These are phyloP conservation scores for Dothistroma pini DNA, from an alignment of 2,329 filamentous ascomycete species.

Conservation along the genomic window DNA sequence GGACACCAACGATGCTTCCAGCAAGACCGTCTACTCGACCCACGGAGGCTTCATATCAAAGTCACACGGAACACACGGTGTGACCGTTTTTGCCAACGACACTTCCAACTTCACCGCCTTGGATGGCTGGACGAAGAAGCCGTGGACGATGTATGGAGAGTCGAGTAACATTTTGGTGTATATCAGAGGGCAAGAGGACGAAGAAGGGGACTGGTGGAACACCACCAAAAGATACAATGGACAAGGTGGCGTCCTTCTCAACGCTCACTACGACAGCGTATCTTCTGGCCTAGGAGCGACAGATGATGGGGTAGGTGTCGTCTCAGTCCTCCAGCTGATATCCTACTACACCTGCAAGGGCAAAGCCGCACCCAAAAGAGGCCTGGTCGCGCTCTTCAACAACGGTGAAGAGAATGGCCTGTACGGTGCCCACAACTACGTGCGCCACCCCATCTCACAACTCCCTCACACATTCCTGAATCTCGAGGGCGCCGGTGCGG, in stretches of 20 bases:
- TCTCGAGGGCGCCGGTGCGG: conserved; percentile 89
- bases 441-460: conserved; percentile 73
- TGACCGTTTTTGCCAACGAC: conserved; percentile 72
- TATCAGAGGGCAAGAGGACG: conserved; percentile 73
- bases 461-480: conserved; percentile 89
- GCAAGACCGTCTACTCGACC: conserved; percentile 28
- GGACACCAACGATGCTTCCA: conserved; percentile 55
- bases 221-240: conserved; percentile 39
- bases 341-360: conserved; percentile 72
- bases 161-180: conserved; percentile 90
- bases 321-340: conserved; percentile 80
- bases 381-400: conserved; percentile 82
- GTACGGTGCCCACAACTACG: conserved; percentile 81
- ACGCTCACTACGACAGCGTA: conserved; percentile 93
- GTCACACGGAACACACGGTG: conserved; percentile 20
- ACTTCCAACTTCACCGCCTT: conserved; percentile 69
- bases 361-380: conserved; percentile 67
- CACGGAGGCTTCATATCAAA: conserved; percentile 34
- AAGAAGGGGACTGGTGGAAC: conserved; percentile 70
- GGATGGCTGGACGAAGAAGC: conserved; percentile 23
- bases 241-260: conserved; percentile 76
- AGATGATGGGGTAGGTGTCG: conserved; percentile 86
- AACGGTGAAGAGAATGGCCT: conserved; percentile 94
- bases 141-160: conserved; percentile 70
- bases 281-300: conserved; percentile 90